Evolutionary conservation across 352 stramenopile genomes (phyloP).

Genomic region (Aphanomyces invadans): DNA sequence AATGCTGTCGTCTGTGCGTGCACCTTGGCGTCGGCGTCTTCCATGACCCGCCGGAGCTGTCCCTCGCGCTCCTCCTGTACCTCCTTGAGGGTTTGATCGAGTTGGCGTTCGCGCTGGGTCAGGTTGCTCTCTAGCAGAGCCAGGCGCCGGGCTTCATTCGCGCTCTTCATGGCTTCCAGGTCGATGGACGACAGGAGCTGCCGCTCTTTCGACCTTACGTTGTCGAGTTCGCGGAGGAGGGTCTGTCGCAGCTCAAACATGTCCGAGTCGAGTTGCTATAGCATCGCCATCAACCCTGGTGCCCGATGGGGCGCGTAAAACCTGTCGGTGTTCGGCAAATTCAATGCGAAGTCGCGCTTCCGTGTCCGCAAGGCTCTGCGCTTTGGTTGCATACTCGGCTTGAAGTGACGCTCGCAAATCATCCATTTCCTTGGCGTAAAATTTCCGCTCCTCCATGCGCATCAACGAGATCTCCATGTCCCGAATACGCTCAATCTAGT

Average conservation of each 20-base stretch:
- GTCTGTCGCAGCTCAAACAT: slow-evolving; percentile 23
- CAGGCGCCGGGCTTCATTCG: slow-evolving; percentile 10
- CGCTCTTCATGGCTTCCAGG: not conserved
- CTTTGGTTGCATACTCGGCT: slow-evolving; percentile 11
- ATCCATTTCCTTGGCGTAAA: slow-evolving; percentile 1
- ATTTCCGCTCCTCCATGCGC: slow-evolving; percentile 18
- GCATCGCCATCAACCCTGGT: not conserved
- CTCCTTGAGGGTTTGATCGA: not conserved
- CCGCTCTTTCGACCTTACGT: slow-evolving; percentile 7
- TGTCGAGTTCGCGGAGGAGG: slow-evolving; percentile 6
- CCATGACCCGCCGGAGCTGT: not conserved
- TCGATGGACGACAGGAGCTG: slow-evolving; percentile 6
- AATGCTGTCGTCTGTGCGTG: not conserved
- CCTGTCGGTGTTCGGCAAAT: slow-evolving; percentile 1
- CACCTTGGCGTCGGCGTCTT: slow-evolving; percentile 3
- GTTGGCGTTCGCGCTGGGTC: not conserved
- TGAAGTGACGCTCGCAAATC: not conserved
- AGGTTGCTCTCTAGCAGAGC: slow-evolving; percentile 18
- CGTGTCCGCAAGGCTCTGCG: not conserved
- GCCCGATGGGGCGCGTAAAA: not conserved
- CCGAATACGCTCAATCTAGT: slow-evolving; percentile 16
- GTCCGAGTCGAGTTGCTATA: not conserved
- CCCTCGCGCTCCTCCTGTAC: not conserved
- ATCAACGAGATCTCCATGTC: slow-evolving; percentile 23
- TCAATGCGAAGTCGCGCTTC: slow-evolving; percentile 1